Conservation (phyloP, 2,329 filamentous ascomycete species). For the Fusarium miscanthi region DNA sequence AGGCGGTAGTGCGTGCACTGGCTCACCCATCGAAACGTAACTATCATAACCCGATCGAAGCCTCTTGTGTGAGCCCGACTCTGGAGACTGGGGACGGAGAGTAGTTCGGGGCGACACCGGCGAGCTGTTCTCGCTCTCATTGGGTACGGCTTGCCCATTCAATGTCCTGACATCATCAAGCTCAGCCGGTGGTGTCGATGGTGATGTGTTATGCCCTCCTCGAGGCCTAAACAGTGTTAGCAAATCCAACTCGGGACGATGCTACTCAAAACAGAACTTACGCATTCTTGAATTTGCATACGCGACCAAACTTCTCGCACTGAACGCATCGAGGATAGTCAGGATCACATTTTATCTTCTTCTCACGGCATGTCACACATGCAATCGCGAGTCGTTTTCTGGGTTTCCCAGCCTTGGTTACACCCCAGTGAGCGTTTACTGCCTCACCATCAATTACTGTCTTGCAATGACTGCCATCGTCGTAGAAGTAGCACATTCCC, state of each 20-base stretch:
- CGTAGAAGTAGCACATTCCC: conserved; percentile 86
- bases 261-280: conserved; percentile 61
- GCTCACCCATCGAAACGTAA: conserved; percentile 54
- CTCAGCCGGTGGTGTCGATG: conserved; percentile 63
- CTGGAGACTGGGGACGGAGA: conserved; percentile 49
- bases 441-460: conserved; percentile 85
- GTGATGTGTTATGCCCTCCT: conserved; percentile 68
- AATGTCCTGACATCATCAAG: conserved; percentile 58
- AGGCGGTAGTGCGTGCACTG: conserved; percentile 45
- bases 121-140: conserved; percentile 58
- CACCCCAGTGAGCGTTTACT: conserved; percentile 92
- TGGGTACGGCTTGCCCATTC: conserved; percentile 47
- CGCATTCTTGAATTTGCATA: conserved; percentile 89
- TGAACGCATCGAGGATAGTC: conserved; percentile 88
- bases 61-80: conserved; percentile 59
- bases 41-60: conserved; percentile 60
- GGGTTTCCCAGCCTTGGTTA: conserved; percentile 94
- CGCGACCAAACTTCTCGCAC: conserved; percentile 89
- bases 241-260: not conserved
- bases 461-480: conserved; percentile 85
- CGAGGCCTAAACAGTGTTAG: conserved; percentile 58
- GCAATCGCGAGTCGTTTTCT: conserved; percentile 90
- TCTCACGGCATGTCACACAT: conserved; percentile 93
- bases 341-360: conserved; percentile 97
- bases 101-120: conserved; percentile 60